Percentiles rank a stretch among this genome's conserved stretches.
These are phyloP conservation scores for Globisporangium parvum DNA, from an alignment of 352 stramenopile genomes.

Conservation along the genomic window DNA sequence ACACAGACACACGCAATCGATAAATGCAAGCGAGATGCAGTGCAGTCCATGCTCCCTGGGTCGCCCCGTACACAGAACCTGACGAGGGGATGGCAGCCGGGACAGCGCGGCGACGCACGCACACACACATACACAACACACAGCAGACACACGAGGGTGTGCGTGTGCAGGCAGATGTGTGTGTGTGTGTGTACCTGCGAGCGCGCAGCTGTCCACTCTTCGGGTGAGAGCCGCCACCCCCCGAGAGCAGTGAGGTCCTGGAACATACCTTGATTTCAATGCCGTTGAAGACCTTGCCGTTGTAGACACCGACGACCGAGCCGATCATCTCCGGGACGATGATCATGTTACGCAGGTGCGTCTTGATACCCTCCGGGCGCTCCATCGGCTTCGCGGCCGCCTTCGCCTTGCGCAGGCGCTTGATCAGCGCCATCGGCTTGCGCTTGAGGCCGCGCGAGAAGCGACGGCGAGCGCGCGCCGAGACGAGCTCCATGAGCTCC, in stretches of 20 bases:
- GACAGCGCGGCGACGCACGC: slow-evolving; percentile 3
- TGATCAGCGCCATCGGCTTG: slow-evolving; percentile 99
- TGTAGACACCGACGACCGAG: slow-evolving; percentile 99
- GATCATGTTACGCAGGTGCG: slow-evolving; percentile 99
- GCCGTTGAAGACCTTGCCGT: slow-evolving; percentile 99
- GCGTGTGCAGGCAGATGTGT: background rate
- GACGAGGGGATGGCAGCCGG: slow-evolving; percentile 67
- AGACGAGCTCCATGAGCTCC: slow-evolving; percentile 99
- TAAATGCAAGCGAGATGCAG: slow-evolving; percentile 18
- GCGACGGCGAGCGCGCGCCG: slow-evolving; percentile 93
- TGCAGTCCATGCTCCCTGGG: slow-evolving; percentile 52
- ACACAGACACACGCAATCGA: slow-evolving; percentile 1
- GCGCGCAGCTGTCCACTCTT: slow-evolving; percentile 40
- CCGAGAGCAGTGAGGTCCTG: slow-evolving; percentile 80
- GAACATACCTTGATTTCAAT: slow-evolving; percentile 99
- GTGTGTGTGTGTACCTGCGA: background rate
- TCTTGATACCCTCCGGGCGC: slow-evolving; percentile 99
- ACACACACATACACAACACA: background rate
- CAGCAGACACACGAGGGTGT: too few species aligned
- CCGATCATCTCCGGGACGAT: slow-evolving; percentile 99
- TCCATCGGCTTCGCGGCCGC: slow-evolving; percentile 96
- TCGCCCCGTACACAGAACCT: slow-evolving; percentile 89
- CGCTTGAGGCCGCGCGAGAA: slow-evolving; percentile 99
- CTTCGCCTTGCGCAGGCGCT: slow-evolving; percentile 99
- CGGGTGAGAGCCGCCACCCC: slow-evolving; percentile 70